Conservation (phyloP, 139 green algal genomes). For the Volvox africanus region DNA sequence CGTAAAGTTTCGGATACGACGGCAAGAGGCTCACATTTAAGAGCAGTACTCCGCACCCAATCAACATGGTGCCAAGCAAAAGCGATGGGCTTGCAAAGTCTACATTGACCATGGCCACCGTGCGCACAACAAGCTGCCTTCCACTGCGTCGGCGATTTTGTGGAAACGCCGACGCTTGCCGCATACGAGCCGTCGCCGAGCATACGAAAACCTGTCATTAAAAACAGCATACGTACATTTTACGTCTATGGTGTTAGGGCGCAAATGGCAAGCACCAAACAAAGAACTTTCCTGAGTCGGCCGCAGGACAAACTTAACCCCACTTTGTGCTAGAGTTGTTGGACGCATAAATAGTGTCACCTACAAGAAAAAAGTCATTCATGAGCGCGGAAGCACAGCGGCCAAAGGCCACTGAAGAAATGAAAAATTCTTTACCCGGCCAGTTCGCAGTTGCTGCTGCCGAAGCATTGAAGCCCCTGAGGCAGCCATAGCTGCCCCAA, state of each 20-base stretch:
- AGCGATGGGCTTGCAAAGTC: constrained; percentile 75
- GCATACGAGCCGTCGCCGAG: not conserved
- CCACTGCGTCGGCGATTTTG: not conserved
- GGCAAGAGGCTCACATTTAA: constrained; percentile 61
- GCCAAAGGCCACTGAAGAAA: not conserved
- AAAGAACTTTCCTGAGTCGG: constrained; percentile 13
- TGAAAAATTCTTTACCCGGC: not conserved
- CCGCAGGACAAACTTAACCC: not conserved
- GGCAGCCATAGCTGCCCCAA: constrained; percentile 4
- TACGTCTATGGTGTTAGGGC: too few species aligned
- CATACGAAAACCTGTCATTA: not conserved
- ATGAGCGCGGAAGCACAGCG: not conserved
- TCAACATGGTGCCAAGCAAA: constrained; percentile 68
- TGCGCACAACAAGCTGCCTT: constrained; percentile 14
- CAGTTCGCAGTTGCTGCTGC: not conserved
- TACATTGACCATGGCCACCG: constrained; percentile 79
- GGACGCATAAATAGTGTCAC: not conserved
- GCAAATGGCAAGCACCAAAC: not conserved
- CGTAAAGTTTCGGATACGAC: not conserved
- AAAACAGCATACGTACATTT: not conserved
- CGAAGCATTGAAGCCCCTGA: constrained; percentile 3
- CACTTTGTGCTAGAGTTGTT: not conserved
- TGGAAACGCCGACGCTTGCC: not conserved
- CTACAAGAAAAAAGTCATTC: not conserved
- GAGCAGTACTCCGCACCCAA: constrained; percentile 72